A percentile compares a stretch with the other conserved stretches of the same genome.
Evolutionary conservation across 2,329 filamentous ascomycete genomes (phyloP).

Genomic region (Lachnellula arida): DNA sequence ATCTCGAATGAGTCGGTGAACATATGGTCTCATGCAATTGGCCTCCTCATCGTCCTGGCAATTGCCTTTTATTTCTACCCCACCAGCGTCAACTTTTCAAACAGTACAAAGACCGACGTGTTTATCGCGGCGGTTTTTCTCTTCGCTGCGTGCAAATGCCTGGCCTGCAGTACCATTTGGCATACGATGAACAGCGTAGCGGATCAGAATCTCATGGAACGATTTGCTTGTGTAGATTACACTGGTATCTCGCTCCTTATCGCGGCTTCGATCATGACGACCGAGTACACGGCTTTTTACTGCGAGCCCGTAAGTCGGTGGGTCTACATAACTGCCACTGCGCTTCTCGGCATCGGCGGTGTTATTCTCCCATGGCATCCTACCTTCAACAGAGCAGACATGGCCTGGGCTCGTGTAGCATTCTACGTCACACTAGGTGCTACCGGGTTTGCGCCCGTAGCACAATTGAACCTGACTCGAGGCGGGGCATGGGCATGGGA

Average conservation of each 20-base stretch:
- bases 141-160: constrained; percentile 89
- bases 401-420: constrained; percentile 86
- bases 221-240: constrained; percentile 97
- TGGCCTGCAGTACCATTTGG: constrained; percentile 94
- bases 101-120: constrained; percentile 83
- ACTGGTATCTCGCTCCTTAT: constrained; percentile 95
- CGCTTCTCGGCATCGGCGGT: constrained; percentile 75
- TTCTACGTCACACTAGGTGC: constrained; percentile 86
- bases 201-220: constrained; percentile 81
- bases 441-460: constrained; percentile 83
- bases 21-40: constrained; percentile 94
- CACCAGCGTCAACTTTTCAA: constrained; percentile 75
- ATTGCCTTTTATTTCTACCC: constrained; percentile 97
- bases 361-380: constrained; percentile 96
- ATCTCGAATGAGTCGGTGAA: constrained; percentile 94
- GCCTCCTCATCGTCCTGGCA: constrained; percentile 79
- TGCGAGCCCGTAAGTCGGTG: constrained; percentile 86
- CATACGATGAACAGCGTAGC: constrained; percentile 98
- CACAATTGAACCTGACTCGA: constrained; percentile 75
- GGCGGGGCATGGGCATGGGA: constrained; percentile 76
- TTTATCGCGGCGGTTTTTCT: constrained; percentile 93
- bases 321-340: constrained; percentile 79
- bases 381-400: constrained; percentile 84
- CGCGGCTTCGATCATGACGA: constrained; percentile 94
- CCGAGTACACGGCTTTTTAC: constrained; percentile 98